A percentile compares a stretch with the other conserved stretches of the same genome.
phyloP scores from a whole-genome alignment of 805 yeast species.

The Sugiyamaella mastotermitis region DNA sequence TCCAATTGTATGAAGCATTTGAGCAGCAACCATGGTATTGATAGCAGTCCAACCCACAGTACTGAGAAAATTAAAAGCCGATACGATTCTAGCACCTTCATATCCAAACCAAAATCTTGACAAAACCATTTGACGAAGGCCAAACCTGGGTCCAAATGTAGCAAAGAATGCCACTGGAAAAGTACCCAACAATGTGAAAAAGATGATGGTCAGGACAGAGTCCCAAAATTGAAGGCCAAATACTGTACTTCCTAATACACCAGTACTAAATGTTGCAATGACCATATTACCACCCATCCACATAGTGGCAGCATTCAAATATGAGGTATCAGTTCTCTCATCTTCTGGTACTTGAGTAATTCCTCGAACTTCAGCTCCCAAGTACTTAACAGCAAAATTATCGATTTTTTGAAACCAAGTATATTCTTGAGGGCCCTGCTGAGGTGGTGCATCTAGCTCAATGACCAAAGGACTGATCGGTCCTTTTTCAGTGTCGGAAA shows the following conservation, averaged over 20 bases:
- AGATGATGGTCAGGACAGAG: constrained; percentile 56
- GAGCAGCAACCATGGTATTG: constrained; percentile 85
- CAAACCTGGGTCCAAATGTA: constrained; percentile 74
- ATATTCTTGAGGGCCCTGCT: no score
- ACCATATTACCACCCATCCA: constrained; percentile 91
- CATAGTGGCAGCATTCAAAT: constrained; percentile 73
- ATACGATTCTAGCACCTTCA: constrained; percentile 66
- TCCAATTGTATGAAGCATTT: constrained; percentile 72
- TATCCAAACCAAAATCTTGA: constrained; percentile 77
- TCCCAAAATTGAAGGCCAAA: constrained; percentile 72
- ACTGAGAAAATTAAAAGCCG: constrained; percentile 71
- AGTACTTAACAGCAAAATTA: no score
- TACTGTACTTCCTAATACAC: constrained; percentile 60
- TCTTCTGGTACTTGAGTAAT: constrained; percentile 76
- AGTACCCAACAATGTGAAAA: constrained; percentile 69
- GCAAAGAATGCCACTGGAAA: constrained; percentile 79
- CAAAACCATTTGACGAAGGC: constrained; percentile 82
- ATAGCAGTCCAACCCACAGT: constrained; percentile 97
- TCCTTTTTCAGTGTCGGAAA: no score
- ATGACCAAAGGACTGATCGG: no score
- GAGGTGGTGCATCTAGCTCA: no score
- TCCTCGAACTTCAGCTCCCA: constrained; percentile 67
- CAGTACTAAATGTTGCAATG: constrained; percentile 76
- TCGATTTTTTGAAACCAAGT: no score
- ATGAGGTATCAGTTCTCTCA: constrained; percentile 62